Evolutionary conservation across 495 filamentous ascomycete species (phyloP).

Genomic region (Chaetomidium leptoderma): DNA sequence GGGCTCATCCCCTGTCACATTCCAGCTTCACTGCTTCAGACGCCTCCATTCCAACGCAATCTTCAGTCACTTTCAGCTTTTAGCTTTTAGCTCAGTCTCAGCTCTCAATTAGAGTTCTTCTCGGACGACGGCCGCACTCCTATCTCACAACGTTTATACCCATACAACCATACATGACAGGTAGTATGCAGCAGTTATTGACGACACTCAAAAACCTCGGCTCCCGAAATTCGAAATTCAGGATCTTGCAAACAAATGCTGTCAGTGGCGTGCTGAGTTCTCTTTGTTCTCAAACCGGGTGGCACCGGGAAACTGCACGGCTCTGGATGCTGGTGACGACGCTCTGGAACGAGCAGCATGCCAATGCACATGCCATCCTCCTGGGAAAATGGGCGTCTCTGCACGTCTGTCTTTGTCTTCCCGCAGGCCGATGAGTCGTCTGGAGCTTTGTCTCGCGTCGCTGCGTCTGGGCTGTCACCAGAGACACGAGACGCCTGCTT

Average conservation of each 20-base stretch:
- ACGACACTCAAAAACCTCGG: conserved; percentile 1
- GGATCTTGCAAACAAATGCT: conserved; percentile 9
- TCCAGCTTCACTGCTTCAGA: not conserved
- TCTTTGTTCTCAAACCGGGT: conserved; percentile 16
- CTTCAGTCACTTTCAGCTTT: not conserved
- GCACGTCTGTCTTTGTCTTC: conserved; percentile 24
- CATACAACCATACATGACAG: too few relatives aligned
- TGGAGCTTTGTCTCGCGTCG: conserved; percentile 28
- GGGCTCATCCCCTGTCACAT: conserved; percentile 1
- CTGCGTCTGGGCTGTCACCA: conserved; percentile 31
- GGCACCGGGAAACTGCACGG: conserved; percentile 1
- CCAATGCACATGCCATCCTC: conserved; percentile 1
- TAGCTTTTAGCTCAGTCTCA: not conserved
- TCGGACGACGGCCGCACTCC: too few relatives aligned
- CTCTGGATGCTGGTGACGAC: conserved; percentile 4
- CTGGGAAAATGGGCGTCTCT: not conserved
- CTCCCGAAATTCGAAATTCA: not conserved
- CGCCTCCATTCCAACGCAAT: conserved; percentile 1
- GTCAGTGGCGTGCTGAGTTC: conserved; percentile 16
- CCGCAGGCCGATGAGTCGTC: conserved; percentile 7
- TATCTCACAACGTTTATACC: too few relatives aligned
- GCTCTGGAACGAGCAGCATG: conserved; percentile 12
- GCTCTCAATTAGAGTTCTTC: not conserved
- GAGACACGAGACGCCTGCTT: conserved; percentile 16
- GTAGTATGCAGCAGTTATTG: too few relatives aligned